These are phyloP conservation scores for Amaranthus tricolor DNA, from an alignment of 179 eudicot genomes.

Conservation along the genomic window DNA sequence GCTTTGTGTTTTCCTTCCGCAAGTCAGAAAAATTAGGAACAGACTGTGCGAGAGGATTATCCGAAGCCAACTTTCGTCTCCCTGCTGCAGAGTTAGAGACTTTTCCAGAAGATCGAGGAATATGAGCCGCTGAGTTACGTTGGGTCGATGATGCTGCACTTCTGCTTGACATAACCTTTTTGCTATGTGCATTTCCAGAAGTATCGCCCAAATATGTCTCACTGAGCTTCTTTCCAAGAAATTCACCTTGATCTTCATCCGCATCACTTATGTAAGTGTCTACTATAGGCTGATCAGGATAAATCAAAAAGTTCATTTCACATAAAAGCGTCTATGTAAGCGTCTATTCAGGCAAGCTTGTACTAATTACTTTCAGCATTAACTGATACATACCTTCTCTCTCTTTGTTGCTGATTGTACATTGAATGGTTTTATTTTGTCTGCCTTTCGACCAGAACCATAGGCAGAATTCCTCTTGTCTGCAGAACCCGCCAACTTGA, in stretches of 20 bases:
- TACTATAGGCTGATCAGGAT: constrained; percentile 38
- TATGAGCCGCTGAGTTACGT: constrained; percentile 50
- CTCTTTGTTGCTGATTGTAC: constrained; percentile 44
- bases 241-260: constrained; percentile 63
- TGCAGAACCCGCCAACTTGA: constrained; percentile 58
- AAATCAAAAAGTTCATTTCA: not conserved
- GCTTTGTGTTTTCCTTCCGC: constrained; percentile 84
- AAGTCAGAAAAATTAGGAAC: constrained; percentile 91
- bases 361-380: not conserved
- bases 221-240: constrained; percentile 41
- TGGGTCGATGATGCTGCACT: constrained; percentile 53
- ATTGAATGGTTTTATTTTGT: constrained; percentile 64
- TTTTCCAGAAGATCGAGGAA: constrained; percentile 58
- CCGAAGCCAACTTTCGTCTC: constrained; percentile 67
- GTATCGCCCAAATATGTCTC: constrained; percentile 40
- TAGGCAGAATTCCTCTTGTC: constrained; percentile 46
- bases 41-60: constrained; percentile 90
- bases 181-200: constrained; percentile 49
- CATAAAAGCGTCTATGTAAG: not conserved
- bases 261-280: constrained; percentile 59
- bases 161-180: constrained; percentile 47
- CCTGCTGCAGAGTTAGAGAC: constrained; percentile 49
- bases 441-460: constrained; percentile 61
- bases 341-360: not conserved
- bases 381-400: constrained; percentile 60